phyloP scores from a whole-genome alignment of 495 filamentous ascomycete genomes.

The Choiromyces venosus region DNA sequence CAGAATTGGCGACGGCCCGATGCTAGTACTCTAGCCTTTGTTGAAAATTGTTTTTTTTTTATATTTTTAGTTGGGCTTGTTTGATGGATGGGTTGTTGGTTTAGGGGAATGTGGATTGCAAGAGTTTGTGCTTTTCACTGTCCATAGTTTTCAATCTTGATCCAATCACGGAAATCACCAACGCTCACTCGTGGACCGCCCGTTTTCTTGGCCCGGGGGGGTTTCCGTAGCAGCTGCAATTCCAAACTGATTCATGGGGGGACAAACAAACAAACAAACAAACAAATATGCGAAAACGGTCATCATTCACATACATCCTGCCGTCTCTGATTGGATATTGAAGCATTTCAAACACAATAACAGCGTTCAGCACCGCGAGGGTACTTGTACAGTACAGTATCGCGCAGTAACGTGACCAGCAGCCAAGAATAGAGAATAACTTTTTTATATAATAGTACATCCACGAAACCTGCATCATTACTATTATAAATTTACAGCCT shows the following conservation, averaged over 20 bases:
- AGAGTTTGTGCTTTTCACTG: no score
- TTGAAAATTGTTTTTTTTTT: no score
- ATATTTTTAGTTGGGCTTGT: no score
- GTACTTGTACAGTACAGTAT: background rate
- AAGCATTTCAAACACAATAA: background rate
- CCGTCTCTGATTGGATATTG: background rate
- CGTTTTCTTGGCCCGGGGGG: background rate
- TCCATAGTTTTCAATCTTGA: no score
- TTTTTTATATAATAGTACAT: background rate
- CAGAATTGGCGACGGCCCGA: no score
- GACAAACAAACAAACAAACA: background rate
- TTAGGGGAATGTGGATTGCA: no score
- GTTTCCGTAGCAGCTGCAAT: background rate
- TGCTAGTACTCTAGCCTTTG: no score
- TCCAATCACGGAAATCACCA: background rate
- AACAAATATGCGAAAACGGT: background rate
- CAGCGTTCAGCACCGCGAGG: no score
- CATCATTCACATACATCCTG: no score
- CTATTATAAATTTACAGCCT: background rate
- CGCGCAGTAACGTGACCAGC: background rate
- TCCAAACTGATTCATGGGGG: background rate
- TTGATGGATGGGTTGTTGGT: no score
- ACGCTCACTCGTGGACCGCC: background rate
- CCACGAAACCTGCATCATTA: constrained; percentile 1
- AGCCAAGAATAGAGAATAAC: no score